A percentile compares a stretch with the other conserved stretches of the same genome.
These are phyloP conservation scores for Taphrina communis DNA, from an alignment of 1,139 yeast genomes.

Conservation along the genomic window DNA sequence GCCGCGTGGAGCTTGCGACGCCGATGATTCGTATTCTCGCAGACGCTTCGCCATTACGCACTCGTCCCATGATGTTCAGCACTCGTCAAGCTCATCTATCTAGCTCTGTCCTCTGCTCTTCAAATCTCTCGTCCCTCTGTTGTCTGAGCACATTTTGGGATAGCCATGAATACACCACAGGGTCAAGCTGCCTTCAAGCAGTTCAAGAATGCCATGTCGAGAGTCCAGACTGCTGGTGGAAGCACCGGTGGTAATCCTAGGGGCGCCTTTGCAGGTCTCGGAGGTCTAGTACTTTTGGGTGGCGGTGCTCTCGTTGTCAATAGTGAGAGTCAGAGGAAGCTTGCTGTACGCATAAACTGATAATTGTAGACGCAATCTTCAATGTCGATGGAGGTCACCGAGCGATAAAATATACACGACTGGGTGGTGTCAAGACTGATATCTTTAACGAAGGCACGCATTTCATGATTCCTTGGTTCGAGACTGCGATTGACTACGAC, in stretches of 20 bases:
- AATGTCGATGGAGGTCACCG: constrained; percentile 94
- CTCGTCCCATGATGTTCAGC: background rate
- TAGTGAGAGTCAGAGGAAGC: constrained; percentile 1
- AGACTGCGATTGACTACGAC: constrained; percentile 89
- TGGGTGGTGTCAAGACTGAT: constrained; percentile 82
- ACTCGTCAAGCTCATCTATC: background rate
- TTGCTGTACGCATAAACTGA: background rate
- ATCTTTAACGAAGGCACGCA: constrained; percentile 96
- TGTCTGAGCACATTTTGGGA: too few species aligned
- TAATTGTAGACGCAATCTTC: constrained; percentile 28
- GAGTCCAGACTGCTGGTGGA: constrained; percentile 38
- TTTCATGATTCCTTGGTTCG: constrained; percentile 90
- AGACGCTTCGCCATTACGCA: constrained; percentile 15
- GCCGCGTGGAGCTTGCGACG: constrained; percentile 11
- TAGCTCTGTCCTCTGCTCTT: background rate
- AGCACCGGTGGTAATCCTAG: constrained; percentile 18
- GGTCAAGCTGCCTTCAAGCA: constrained; percentile 41
- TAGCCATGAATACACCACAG: constrained; percentile 34
- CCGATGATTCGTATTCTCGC: constrained; percentile 2
- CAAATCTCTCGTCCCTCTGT: background rate
- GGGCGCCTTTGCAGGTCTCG: constrained; percentile 40
- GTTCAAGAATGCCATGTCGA: constrained; percentile 39
- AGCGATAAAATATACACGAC: constrained; percentile 89
- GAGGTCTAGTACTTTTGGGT: constrained; percentile 33
- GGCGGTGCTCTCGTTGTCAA: constrained; percentile 40